Conservation (phyloP, 495 filamentous ascomycete genomes). For the Amphirosellinia nigrospora region DNA sequence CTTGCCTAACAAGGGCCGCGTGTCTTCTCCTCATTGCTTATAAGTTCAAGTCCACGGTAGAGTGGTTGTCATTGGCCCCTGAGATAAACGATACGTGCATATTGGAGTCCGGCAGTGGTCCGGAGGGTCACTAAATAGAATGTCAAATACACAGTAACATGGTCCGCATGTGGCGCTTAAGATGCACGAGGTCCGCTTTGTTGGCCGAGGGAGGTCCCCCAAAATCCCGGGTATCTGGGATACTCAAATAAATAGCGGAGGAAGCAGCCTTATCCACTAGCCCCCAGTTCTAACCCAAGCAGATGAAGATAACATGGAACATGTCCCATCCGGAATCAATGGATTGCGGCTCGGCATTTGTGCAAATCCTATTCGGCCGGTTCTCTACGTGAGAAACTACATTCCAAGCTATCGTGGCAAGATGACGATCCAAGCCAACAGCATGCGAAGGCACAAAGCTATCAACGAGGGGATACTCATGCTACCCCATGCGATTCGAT, state of each 20-base stretch:
- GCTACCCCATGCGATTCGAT: constrained; percentile 41
- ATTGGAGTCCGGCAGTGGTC: neutral
- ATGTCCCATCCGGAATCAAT: neutral
- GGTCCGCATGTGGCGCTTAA: constrained; percentile 4
- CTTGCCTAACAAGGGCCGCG: neutral
- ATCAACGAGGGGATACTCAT: constrained; percentile 37
- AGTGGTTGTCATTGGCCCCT: neutral
- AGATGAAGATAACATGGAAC: neutral
- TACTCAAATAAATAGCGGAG: constrained; percentile 9
- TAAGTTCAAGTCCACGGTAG: neutral
- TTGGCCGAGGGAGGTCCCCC: neutral
- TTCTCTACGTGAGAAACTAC: neutral
- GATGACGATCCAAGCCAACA: constrained; percentile 38
- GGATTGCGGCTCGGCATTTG: neutral
- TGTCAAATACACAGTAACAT: constrained; percentile 17
- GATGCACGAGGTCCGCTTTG: neutral
- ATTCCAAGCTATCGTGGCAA: neutral
- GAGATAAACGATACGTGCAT: neutral
- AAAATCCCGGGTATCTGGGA: neutral
- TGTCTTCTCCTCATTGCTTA: constrained; percentile 4
- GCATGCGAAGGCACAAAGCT: constrained; percentile 33
- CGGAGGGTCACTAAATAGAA: neutral
- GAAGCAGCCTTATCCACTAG: neutral
- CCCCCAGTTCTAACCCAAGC: neutral
- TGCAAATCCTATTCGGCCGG: neutral